These are phyloP conservation scores for Hypoxylon sp. DNA, from an alignment of 2,329 filamentous ascomycete genomes.

Conservation along the genomic window DNA sequence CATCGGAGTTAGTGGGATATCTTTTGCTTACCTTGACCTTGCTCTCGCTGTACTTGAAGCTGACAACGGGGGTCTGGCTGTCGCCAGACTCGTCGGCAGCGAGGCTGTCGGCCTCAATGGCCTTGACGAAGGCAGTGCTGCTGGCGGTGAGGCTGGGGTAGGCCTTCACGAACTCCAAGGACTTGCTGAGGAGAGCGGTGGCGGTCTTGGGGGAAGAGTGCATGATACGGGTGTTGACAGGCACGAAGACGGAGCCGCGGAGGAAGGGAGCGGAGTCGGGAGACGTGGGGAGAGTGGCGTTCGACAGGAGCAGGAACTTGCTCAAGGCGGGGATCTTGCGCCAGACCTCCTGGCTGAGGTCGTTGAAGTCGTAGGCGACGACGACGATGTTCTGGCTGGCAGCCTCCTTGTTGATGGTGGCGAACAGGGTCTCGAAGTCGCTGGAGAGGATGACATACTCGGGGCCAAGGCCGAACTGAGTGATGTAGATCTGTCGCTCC, in stretches of 20 bases:
- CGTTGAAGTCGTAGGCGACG: slow-evolving; percentile 20
- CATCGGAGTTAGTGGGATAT: background rate
- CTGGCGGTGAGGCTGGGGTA: background rate
- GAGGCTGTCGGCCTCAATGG: background rate
- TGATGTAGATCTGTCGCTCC: slow-evolving; percentile 12
- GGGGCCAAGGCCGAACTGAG: slow-evolving; percentile 6
- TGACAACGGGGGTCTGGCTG: background rate
- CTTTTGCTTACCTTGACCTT: background rate
- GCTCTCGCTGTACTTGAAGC: background rate
- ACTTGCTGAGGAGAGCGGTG: background rate
- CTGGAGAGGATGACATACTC: slow-evolving; percentile 10
- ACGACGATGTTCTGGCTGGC: slow-evolving; percentile 1
- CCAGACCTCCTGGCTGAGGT: slow-evolving; percentile 24
- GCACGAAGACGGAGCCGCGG: slow-evolving; percentile 22
- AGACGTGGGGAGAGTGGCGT: slow-evolving; percentile 1
- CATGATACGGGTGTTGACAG: slow-evolving; percentile 9
- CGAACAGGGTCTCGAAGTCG: slow-evolving; percentile 7
- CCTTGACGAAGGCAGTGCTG: background rate
- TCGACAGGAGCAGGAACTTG: slow-evolving; percentile 13
- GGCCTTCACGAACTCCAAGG: background rate
- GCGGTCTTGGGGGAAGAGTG: background rate
- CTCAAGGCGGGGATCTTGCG: slow-evolving; percentile 14
- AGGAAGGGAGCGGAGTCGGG: slow-evolving; percentile 21
- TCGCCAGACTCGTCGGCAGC: background rate
- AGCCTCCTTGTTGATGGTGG: background rate